Percentiles rank a stretch among this genome's conserved stretches.
Conservation (phyloP, 2,329 filamentous ascomycete species). For the Knoxdaviesia capensis region DNA sequence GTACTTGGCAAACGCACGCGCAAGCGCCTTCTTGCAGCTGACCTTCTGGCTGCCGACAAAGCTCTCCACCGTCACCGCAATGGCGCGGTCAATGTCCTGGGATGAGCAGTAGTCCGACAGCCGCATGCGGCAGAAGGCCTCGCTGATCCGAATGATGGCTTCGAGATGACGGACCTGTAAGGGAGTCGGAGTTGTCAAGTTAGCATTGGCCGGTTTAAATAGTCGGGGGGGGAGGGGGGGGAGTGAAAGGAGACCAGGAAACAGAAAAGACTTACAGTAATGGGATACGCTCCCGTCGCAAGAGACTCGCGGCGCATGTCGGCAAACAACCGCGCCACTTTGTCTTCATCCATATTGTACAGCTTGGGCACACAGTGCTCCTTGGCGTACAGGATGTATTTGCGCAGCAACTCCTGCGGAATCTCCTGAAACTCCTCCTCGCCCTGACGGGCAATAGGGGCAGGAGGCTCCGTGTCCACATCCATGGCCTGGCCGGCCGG, state of each 20-base stretch:
- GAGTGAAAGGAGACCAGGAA: neutral
- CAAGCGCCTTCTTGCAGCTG: constrained; percentile 90
- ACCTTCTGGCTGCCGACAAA: constrained; percentile 95
- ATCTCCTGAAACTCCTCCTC: constrained; percentile 29
- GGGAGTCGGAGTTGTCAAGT: constrained; percentile 4
- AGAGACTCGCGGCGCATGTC: constrained; percentile 90
- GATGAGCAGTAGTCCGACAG: constrained; percentile 86
- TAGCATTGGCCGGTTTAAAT: constrained; percentile 4
- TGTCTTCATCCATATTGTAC: constrained; percentile 95
- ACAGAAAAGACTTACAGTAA: constrained; percentile 50
- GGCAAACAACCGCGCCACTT: constrained; percentile 79
- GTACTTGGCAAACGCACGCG: constrained; percentile 91
- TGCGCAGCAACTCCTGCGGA: constrained; percentile 73
- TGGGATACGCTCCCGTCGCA: constrained; percentile 90
- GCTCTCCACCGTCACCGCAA: constrained; percentile 87
- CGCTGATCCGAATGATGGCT: constrained; percentile 88
- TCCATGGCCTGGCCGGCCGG: constrained; percentile 21
- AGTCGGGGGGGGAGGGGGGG: neutral
- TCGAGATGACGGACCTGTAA: constrained; percentile 81
- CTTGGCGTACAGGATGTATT: constrained; percentile 90
- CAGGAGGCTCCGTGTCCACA: constrained; percentile 37
- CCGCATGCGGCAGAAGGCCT: constrained; percentile 93
- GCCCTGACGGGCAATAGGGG: constrained; percentile 15
- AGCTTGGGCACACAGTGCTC: constrained; percentile 81
- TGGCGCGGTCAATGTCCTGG: constrained; percentile 87